Conservation (phyloP, 257 asterid genomes). For the Solanum chilense region DNA sequence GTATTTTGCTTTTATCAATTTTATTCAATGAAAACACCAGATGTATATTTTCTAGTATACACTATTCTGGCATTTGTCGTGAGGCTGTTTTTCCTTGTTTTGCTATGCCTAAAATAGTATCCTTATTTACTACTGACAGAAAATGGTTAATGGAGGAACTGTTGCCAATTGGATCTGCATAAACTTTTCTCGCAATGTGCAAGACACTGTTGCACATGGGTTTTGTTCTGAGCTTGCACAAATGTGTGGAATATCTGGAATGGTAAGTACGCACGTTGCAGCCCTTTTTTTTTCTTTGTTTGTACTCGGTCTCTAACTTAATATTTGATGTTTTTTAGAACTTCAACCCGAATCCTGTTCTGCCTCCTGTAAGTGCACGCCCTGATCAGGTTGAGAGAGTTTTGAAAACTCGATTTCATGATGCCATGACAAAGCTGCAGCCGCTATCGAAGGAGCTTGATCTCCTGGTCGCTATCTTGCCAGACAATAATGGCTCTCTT, state of each 20-base stretch:
- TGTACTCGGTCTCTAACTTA: neutral
- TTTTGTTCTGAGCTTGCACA: conserved; percentile 88
- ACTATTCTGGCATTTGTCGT: neutral
- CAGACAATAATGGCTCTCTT: conserved; percentile 92
- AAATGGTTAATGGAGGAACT: conserved; percentile 93
- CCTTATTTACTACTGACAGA: conserved; percentile 29
- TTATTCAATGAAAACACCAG: neutral
- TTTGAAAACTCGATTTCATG: conserved; percentile 60
- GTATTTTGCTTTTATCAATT: neutral
- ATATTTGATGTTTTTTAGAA: conserved; percentile 19
- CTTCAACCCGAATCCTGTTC: conserved; percentile 64
- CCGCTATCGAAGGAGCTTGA: conserved; percentile 71
- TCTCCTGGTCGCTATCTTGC: conserved; percentile 73
- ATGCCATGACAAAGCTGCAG: conserved; percentile 48
- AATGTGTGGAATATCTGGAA: conserved; percentile 91
- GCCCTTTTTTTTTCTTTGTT: neutral
- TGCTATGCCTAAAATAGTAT: neutral
- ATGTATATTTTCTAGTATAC: too few species aligned
- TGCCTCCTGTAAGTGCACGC: conserved; percentile 55
- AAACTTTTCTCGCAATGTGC: conserved; percentile 74
- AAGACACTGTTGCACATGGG: conserved; percentile 46
- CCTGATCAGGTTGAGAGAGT: conserved; percentile 88
- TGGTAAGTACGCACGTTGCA: conserved; percentile 36
- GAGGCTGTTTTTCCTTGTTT: neutral
- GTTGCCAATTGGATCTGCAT: conserved; percentile 82